These are phyloP conservation scores for Eimeria necatrix DNA, from an alignment of 169 alveolate species.

Conservation along the genomic window DNA sequence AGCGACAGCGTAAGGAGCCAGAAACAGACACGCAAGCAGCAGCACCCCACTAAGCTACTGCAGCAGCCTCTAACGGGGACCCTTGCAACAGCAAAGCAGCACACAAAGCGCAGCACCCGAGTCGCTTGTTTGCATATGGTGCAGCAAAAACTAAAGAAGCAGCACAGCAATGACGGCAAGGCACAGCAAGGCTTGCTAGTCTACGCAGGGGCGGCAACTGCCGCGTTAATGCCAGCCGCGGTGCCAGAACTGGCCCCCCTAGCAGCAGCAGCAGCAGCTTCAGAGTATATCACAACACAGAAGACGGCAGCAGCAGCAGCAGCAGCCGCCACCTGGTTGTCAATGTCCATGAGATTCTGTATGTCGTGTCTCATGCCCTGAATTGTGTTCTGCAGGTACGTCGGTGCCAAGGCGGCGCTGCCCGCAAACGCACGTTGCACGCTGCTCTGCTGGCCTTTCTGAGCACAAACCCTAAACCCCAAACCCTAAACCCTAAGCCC, in stretches of 20 bases:
- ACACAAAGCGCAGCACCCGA: not conserved
- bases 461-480: not conserved
- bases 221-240: not conserved
- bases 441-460: constrained; percentile 48
- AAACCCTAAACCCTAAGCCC: constrained; percentile 22
- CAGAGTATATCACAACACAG: not conserved
- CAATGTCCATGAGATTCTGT: constrained; percentile 40
- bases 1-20: not conserved
- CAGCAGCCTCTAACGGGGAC: not conserved
- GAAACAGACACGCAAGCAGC: not conserved
- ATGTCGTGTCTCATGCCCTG: constrained; percentile 68
- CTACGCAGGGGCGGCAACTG: too few species aligned
- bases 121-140: not conserved
- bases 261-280: constrained; percentile 48
- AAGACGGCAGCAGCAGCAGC: not conserved
- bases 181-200: not conserved
- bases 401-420: constrained; percentile 32
- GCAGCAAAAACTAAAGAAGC: not conserved
- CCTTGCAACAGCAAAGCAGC: not conserved
- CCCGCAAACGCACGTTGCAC: constrained; percentile 33
- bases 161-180: not conserved
- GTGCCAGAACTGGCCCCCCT: not conserved
- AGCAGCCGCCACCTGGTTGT: constrained; percentile 5
- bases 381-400: constrained; percentile 18
- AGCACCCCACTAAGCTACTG: not conserved